phyloP scores from a whole-genome alignment of 208 protist genomes.

The Acanthamoeba pearcei region DNA sequence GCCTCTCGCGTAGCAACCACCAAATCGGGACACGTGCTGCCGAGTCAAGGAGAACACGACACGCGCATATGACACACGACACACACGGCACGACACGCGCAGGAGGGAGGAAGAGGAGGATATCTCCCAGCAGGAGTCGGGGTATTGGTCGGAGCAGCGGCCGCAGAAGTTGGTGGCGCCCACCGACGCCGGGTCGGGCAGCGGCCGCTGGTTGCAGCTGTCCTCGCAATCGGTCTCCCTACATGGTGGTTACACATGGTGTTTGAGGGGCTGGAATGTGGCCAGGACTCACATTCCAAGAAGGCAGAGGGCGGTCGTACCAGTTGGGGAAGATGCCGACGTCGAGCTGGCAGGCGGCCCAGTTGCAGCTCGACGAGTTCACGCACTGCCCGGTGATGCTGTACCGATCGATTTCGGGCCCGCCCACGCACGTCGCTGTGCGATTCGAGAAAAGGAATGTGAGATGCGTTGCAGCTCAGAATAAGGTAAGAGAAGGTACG shows the following conservation, averaged over 20 bases:
- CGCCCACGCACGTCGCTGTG: not conserved
- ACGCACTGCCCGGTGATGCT: not conserved
- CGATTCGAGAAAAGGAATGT: not conserved
- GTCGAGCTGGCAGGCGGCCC: conserved; percentile 18
- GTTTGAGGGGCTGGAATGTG: not conserved
- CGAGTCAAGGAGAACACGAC: not conserved
- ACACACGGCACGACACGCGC: too few species aligned
- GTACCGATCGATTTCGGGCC: not conserved
- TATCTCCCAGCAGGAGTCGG: conserved; percentile 45
- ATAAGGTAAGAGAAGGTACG: not conserved
- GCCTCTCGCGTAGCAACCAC: not conserved
- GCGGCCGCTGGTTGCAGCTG: not conserved
- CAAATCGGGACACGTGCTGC: not conserved
- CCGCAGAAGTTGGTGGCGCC: not conserved
- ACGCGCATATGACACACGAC: not conserved
- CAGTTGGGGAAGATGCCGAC: not conserved
- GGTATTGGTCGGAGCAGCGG: not conserved
- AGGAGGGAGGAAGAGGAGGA: not conserved
- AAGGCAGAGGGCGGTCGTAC: not conserved
- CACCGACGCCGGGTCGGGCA: not conserved
- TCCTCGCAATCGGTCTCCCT: not conserved
- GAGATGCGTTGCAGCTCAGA: not conserved
- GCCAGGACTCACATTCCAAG: not conserved
- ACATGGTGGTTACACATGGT: too few species aligned
- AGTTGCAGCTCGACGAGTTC: conserved; percentile 26